Evolutionary conservation across 495 filamentous ascomycete species (phyloP).

Genomic region (Antarctomyces pellizariae): DNA sequence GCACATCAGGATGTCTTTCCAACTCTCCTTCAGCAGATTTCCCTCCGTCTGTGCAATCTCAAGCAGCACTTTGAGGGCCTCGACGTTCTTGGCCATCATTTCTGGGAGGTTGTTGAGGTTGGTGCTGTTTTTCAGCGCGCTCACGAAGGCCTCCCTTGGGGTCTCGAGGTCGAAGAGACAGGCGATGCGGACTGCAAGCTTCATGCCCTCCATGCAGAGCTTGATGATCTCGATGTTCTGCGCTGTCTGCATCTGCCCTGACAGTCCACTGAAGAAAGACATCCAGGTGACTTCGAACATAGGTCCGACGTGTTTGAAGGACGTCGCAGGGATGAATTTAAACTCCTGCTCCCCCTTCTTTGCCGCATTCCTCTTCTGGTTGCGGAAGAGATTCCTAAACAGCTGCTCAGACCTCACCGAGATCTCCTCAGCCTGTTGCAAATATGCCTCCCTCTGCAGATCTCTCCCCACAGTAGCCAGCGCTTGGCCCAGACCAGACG

Average conservation of each 20-base stretch:
- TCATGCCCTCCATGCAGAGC: constrained; percentile 85
- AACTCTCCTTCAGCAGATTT: constrained; percentile 68
- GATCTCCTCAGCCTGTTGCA: constrained; percentile 88
- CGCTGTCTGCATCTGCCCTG: constrained; percentile 73
- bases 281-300: constrained; percentile 99
- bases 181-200: constrained; percentile 72
- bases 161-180: constrained; percentile 86
- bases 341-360: constrained; percentile 37
- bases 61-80: constrained; percentile 72
- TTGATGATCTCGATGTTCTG: constrained; percentile 78
- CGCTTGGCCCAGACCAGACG: constrained; percentile 70
- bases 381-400: constrained; percentile 70
- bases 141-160: constrained; percentile 80
- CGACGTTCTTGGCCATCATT: constrained; percentile 89
- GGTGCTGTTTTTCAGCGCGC: constrained; percentile 76
- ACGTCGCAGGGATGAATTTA: constrained; percentile 82
- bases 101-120: constrained; percentile 89
- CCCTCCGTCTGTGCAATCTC: constrained; percentile 85
- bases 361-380: constrained; percentile 54
- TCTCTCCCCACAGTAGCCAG: constrained; percentile 79
- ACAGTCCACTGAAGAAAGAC: constrained; percentile 87
- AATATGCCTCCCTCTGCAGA: constrained; percentile 75
- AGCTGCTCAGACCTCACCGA: constrained; percentile 41
- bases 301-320: constrained; percentile 80
- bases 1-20: constrained; percentile 88